Base-by-base conservation (phyloP, 176 grass and related monocot genomes). In the Luzula sylvatica region DNA sequence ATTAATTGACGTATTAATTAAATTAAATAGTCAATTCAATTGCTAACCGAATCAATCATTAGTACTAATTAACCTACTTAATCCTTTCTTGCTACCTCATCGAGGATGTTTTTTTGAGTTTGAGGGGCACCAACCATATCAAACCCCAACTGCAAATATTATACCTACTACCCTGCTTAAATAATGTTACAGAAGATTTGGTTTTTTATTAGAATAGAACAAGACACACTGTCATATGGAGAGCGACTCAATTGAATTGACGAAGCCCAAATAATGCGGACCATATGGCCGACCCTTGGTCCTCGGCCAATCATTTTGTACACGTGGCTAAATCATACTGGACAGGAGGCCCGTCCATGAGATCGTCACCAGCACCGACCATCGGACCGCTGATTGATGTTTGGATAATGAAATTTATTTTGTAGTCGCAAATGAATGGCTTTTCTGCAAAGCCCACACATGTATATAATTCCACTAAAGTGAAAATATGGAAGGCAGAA, bases 331-430 rank as follows among this genome's bases (percentile, higher is more conserved):
- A 0, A 44, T 5, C 7, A 26, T 60, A 43, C 5, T 8, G 56
- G 56, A 13, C 38, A 3, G 56, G 56, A 60, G 56, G 56, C 38
- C 9, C 38, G 2, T 8, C 4, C 38, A 43, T 12, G 23, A 26
- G 17, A 44, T 43, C 7, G 1, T n/a, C 38, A 23, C 43, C 17
- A 26, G 2, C 30, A 60, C 56, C 56, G 56, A 60, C 56, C 56
- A 60, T 60, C 56, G 3, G 38, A 60, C 56, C 38, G 35, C 43
- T 60, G 56, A 60, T n/a, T n/a, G n/a, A n/a, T n/a, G n/a, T n/a
- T n/a, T n/a, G n/a, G n/a, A n/a, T n/a, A n/a, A n/a, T n/a, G n/a
- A n/a, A n/a, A n/a, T n/a, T n/a, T n/a, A n/a, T n/a, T n/a, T n/a
- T n/a, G n/a, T n/a, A n/a, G n/a, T n/a, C n/a, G n/a, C n/a, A n/a